phyloP scores from a whole-genome alignment of 495 filamentous ascomycete species.

The Letharia lupina region DNA sequence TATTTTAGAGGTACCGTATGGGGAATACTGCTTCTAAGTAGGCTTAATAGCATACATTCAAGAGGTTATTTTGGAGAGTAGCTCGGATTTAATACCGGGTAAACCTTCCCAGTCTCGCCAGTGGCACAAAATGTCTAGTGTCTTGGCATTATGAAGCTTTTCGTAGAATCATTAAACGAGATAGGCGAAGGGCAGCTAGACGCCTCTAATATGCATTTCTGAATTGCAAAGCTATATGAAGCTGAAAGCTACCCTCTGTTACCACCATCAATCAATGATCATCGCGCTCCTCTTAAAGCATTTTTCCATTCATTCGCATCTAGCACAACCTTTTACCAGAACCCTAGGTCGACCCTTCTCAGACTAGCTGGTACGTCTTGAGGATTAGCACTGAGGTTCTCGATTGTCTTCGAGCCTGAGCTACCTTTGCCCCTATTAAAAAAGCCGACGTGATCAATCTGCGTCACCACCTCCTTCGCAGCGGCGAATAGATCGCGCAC shows the following conservation, averaged over 20 bases:
- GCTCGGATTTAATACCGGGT: too few species aligned
- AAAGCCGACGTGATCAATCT: slow-evolving; percentile 34
- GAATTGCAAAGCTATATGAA: not conserved
- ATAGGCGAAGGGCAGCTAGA: too few species aligned
- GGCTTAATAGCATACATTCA: too few species aligned
- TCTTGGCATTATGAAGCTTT: too few species aligned
- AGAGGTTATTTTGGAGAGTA: too few species aligned
- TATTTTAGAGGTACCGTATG: too few species aligned
- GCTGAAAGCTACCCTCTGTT: not conserved
- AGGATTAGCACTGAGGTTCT: not conserved
- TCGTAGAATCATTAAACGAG: too few species aligned
- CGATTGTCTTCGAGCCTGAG: slow-evolving; percentile 4
- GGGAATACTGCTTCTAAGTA: too few species aligned
- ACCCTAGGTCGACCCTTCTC: not conserved
- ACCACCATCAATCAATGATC: not conserved
- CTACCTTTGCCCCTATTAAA: slow-evolving; percentile 25
- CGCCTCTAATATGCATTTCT: too few species aligned
- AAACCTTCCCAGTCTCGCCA: too few species aligned
- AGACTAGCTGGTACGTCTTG: not conserved
- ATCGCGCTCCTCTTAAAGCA: not conserved
- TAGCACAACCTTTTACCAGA: slow-evolving; percentile 2
- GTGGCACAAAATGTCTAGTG: too few species aligned
- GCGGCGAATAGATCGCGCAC: slow-evolving; percentile 29
- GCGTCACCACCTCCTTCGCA: slow-evolving; percentile 30
- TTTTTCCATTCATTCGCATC: not conserved